Conservation (phyloP, 2,329 filamentous ascomycete genomes). For the Sclerotinia sclerotiorum region DNA sequence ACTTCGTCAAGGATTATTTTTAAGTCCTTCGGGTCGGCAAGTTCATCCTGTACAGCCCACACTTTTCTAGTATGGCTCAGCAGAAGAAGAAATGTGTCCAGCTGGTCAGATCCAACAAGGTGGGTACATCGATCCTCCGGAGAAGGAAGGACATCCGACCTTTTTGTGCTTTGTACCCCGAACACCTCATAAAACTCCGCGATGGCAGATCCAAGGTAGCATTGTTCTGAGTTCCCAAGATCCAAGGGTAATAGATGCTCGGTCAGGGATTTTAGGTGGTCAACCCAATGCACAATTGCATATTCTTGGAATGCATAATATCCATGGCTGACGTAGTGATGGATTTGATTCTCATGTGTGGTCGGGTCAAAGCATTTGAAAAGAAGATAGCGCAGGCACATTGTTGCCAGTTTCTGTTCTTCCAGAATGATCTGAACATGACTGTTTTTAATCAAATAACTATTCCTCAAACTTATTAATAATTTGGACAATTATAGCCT, state of each 20-base stretch:
- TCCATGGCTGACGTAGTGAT: slow-evolving; percentile 23
- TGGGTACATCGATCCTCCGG: neutral
- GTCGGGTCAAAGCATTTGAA: slow-evolving; percentile 35
- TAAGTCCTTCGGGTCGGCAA: neutral
- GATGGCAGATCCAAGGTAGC: slow-evolving; percentile 29
- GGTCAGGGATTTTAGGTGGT: slow-evolving; percentile 30
- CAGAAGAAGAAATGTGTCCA: slow-evolving; percentile 3
- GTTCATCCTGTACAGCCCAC: neutral
- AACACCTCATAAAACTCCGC: slow-evolving; percentile 15
- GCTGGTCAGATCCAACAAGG: neutral
- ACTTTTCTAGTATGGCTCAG: slow-evolving; percentile 11
- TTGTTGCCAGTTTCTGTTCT: slow-evolving; percentile 34
- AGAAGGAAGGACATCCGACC: neutral
- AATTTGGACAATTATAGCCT: slow-evolving; percentile 32
- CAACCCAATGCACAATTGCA: slow-evolving; percentile 36
- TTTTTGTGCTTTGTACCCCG: neutral
- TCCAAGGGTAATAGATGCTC: neutral
- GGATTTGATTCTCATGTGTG: neutral
- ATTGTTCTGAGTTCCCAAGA: slow-evolving; percentile 24
- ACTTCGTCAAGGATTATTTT: neutral
- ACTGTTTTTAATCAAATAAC: no score
- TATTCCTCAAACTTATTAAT: no score
- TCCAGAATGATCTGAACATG: slow-evolving; percentile 22
- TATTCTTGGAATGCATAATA: slow-evolving; percentile 39
- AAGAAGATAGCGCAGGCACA: slow-evolving; percentile 38